Evolutionary conservation across 352 stramenopile genomes (phyloP).

Genomic region (Phytophthora quininea): DNA sequence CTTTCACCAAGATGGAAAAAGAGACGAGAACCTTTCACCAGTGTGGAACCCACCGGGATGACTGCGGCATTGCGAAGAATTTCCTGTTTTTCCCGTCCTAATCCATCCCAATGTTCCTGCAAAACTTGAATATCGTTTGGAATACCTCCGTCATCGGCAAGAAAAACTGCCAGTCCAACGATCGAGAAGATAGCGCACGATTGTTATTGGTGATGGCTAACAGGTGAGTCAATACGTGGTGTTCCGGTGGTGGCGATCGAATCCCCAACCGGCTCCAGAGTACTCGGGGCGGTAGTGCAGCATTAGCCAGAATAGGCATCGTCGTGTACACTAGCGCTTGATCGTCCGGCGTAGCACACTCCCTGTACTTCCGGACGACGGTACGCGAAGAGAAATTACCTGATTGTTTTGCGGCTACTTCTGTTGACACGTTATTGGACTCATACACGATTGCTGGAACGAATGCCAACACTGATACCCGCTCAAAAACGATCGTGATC

Average conservation of each 20-base stretch:
- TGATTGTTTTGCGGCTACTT: constrained; percentile 1
- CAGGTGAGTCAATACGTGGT: constrained; percentile 72
- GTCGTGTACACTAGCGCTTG: constrained; percentile 79
- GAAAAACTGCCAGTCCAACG: constrained; percentile 75
- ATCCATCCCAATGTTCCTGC: constrained; percentile 72
- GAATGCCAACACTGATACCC: constrained; percentile 62
- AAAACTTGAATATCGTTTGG: constrained; percentile 88
- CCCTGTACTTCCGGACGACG: constrained; percentile 68
- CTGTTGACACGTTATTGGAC: background rate
- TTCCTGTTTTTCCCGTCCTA: constrained; percentile 45
- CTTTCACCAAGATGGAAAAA: constrained; percentile 90
- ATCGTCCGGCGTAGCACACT: constrained; percentile 78
- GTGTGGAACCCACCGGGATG: constrained; percentile 79
- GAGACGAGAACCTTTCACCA: constrained; percentile 85
- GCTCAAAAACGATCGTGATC: constrained; percentile 77
- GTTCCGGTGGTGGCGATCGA: constrained; percentile 70
- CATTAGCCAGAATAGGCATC: constrained; percentile 74
- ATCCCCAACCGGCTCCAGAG: constrained; percentile 84
- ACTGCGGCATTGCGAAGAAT: constrained; percentile 58
- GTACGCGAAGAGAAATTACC: constrained; percentile 46
- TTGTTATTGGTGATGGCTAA: constrained; percentile 52
- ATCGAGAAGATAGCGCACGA: constrained; percentile 25
- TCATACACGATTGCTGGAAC: constrained; percentile 75
- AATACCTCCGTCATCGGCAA: constrained; percentile 80
- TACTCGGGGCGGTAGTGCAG: constrained; percentile 73